A percentile compares a stretch with the other conserved stretches of the same genome.
Evolutionary conservation across 495 filamentous ascomycete genomes (phyloP).

Genomic region (Sabuloglossum arenarium): DNA sequence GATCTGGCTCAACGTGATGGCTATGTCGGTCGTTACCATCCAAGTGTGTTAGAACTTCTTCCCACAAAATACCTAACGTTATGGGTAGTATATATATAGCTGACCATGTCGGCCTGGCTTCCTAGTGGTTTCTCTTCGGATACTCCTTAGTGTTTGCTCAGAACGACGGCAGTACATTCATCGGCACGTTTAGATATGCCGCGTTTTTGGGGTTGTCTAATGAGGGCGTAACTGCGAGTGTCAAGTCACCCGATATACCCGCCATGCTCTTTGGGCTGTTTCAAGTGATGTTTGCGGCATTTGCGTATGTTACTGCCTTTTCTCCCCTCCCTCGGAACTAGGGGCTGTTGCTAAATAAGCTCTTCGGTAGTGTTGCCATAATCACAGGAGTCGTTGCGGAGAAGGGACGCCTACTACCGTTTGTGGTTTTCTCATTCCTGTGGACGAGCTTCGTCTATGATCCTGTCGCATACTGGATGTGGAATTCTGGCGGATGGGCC

Average conservation of each 20-base stretch:
- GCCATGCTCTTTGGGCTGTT: constrained; percentile 13
- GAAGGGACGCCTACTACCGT: not conserved
- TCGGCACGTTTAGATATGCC: constrained; percentile 21
- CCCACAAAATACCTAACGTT: too few species aligned
- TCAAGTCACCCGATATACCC: constrained; percentile 5
- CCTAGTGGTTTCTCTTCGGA: constrained; percentile 25
- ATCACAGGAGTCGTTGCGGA: not conserved
- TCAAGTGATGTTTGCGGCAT: constrained; percentile 13
- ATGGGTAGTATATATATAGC: too few species aligned
- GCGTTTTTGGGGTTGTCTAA: constrained; percentile 17
- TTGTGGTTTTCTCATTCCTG: constrained; percentile 4
- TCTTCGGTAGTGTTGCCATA: not conserved
- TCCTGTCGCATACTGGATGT: constrained; percentile 25
- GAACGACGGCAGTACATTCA: constrained; percentile 18
- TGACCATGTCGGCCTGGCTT: too few species aligned
- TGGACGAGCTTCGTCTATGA: constrained; percentile 26
- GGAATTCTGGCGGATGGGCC: constrained; percentile 18
- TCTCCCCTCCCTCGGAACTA: too few species aligned
- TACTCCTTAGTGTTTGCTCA: constrained; percentile 20
- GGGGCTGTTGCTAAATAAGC: too few species aligned
- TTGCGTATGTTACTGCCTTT: constrained; percentile 13
- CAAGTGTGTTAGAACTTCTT: too few species aligned
- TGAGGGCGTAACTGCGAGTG: constrained; percentile 16
- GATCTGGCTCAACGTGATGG: constrained; percentile 2
- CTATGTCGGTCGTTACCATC: constrained; percentile 10